Evolutionary conservation across 352 stramenopile species (phyloP), one percentile per base, ranked within the genome.

Genomic region (Globisporangium middletonii): DNA sequence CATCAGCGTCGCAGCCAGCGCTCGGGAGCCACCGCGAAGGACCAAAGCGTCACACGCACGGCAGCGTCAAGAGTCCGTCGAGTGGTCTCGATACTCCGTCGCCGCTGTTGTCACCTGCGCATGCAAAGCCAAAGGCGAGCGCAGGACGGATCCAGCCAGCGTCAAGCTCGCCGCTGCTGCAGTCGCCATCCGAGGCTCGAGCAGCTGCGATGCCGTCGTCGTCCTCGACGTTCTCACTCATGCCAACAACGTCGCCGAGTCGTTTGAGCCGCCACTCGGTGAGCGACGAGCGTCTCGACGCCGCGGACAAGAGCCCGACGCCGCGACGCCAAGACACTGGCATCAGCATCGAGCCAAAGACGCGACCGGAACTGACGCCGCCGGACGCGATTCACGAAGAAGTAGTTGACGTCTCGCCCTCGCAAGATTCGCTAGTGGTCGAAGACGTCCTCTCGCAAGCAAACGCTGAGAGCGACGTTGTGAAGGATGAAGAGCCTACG

Each of bases 171-270:
- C 58, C 50, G 4, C 11, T 59, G 44, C 50, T 55, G 16, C 28
- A n/a, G 12, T 5, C 58, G 5, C 35, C 47, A 0, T 35, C 43
- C 28, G 23, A 13, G 23, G 15, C 15, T 35, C 13, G 50, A n/a
- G 4, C 30, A 42, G 23, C 33, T 9, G 9, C 26, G 5, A 23
- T 35, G 16, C 9, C 33, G 9, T 44, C 28, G 37, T 16, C 44
- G n/a, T 58, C 51, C 16, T 43, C 45, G 6, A 41, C 35, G 11
- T 64, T 64, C 27, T 59, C 59, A 8, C 44, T 64, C 35, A 59
- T 60, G 59, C 11, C 26, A 45, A 49, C 28, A 16, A 27, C 44
- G 9, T 49, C 45, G 19, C 59, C 52, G 0, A 64, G 44, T 42
- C 54, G 54, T 19, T 38, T 56, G 27, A 64, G 27, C 26, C 38